Base-by-base conservation (phyloP, 805 yeast species). In the Metschnikowia noctiluminum region DNA sequence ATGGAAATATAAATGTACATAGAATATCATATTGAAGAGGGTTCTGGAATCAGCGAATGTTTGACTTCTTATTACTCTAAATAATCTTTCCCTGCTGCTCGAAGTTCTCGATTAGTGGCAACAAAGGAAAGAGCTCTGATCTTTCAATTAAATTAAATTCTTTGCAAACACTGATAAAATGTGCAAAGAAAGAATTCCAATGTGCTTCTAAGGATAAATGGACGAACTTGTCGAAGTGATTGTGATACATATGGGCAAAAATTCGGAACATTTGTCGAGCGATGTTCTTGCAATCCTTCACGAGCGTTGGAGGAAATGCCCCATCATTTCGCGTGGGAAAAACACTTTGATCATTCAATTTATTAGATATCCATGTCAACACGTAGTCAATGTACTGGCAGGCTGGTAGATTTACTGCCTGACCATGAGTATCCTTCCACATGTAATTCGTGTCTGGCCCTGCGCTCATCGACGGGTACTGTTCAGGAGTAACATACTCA, bases 131-230 rank as follows among this genome's bases (percentile, higher is more conserved):
- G 66, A 90, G 69, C 55, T 94, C 99, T 46, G 76, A 74, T 45
- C 82, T 73, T 51, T 90, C 98, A 34, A 94, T 74, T 55, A 94
- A 77, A 45, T 81, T 84, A 65, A 89, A 94, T 55, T 90, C 96
- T 56, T 85, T 85, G 12, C 87, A 80, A 62, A 94, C 89, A 45
- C 96, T 85, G 39, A 92, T 79, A 61, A 87, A 94, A 64, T 94
- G 99, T 13, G 96, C 94, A 69, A 95, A 94, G 59, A 91, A 88
- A 3, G 98, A 91, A 66, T 94, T 94, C 96, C 96, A 94, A 65
- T 94, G 98, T 0, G 98, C 97, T 64, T 94, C 99, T 51, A 94
- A 68, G 1, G 96, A 85, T 50, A 94, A 69, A 65, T 94, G 97
- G n/a, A 92, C 82, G 26, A 92, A 79, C 62, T 86, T 89, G 56